phyloP scores from a whole-genome alignment of 192 early-diverging fungal species.

The Coemansia sp. region DNA sequence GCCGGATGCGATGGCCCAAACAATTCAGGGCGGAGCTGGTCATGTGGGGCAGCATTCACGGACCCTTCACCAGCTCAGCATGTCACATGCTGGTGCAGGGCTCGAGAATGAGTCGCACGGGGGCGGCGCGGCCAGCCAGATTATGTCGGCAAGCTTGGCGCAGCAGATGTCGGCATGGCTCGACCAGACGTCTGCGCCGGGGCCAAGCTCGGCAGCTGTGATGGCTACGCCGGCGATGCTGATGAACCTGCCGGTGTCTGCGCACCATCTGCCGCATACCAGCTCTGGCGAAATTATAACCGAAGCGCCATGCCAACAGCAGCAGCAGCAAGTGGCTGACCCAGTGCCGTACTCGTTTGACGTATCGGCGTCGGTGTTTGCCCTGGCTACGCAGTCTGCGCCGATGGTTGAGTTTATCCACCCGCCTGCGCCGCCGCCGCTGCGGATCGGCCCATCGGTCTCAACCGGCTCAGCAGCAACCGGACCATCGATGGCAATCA shows the following conservation, averaged over 20 bases:
- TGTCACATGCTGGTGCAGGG: background rate
- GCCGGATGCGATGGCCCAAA: background rate
- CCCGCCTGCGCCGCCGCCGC: constrained; percentile 40
- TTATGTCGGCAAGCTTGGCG: constrained; percentile 8
- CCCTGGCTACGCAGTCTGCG: constrained; percentile 37
- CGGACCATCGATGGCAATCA: background rate
- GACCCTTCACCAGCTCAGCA: constrained; percentile 26
- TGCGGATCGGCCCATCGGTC: constrained; percentile 32
- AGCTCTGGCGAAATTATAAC: constrained; percentile 26
- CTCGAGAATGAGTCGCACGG: background rate
- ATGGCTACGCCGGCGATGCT: constrained; percentile 47
- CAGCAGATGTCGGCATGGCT: constrained; percentile 11
- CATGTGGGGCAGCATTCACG: background rate
- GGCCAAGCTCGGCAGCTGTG: background rate
- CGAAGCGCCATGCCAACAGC: background rate
- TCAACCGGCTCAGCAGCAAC: background rate
- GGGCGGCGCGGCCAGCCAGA: background rate
- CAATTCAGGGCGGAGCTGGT: too few species aligned
- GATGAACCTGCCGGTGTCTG: constrained; percentile 49
- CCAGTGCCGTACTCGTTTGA: background rate
- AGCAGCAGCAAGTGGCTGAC: background rate
- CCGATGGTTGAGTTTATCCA: constrained; percentile 39
- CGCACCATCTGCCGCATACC: constrained; percentile 46
- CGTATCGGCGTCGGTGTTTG: constrained; percentile 1
- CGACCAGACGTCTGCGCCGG: constrained; percentile 3